Evolutionary conservation across 805 yeast species (phyloP).

Genomic region (Metschnikowia baotianmanensis): DNA sequence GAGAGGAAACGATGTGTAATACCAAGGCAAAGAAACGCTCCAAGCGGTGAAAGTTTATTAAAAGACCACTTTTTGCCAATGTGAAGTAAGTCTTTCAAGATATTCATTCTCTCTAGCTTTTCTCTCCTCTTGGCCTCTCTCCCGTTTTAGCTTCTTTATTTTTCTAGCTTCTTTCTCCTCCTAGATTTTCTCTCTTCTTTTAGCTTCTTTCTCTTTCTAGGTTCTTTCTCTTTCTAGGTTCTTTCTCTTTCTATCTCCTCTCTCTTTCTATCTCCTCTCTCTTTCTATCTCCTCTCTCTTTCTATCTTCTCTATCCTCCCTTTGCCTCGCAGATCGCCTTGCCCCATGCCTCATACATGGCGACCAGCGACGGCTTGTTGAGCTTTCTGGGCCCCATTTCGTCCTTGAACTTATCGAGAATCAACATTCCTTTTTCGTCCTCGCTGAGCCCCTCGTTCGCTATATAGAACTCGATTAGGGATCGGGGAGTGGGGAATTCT

Average conservation of each 20-base stretch:
- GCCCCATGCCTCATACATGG: conserved; percentile 60
- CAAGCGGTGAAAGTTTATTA: no score
- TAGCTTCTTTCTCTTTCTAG: not conserved
- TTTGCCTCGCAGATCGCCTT: conserved; percentile 2
- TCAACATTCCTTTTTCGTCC: conserved; percentile 28
- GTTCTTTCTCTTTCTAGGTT: no score
- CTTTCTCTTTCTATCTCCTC: not conserved
- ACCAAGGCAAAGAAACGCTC: no score
- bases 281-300: not conserved
- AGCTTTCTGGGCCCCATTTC: conserved; percentile 54
- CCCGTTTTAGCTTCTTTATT: no score
- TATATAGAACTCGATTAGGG: conserved; percentile 50
- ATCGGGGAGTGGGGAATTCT: conserved; percentile 65
- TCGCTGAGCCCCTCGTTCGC: conserved; percentile 19
- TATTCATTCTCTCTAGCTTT: no score
- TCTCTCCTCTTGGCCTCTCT: no score
- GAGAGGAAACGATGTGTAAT: no score
- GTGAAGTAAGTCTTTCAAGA: no score
- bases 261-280: not conserved
- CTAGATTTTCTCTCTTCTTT: not conserved
- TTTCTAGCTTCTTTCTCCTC: no score
- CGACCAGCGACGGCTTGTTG: conserved; percentile 49
- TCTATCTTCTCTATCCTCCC: no score
- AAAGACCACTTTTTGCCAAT: no score
- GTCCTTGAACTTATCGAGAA: conserved; percentile 30